phyloP scores from a whole-genome alignment of 441 rosid genomes.

The Sinapis alba region DNA sequence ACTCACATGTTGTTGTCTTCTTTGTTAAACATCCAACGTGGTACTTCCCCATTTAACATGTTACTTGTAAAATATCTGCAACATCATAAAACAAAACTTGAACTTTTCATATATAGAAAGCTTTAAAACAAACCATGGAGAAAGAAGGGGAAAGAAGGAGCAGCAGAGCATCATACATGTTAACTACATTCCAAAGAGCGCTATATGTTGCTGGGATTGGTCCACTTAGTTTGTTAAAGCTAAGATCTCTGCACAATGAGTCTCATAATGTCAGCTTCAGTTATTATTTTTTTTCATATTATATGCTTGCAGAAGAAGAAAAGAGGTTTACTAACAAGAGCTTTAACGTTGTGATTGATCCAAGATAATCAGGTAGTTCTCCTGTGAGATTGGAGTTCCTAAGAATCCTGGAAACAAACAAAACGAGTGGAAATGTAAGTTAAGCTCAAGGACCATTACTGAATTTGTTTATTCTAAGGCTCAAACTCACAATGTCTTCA shows the following conservation, averaged over 20 bases:
- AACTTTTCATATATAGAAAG: too few species aligned
- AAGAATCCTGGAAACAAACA: conserved; percentile 45
- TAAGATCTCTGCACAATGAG: conserved; percentile 56
- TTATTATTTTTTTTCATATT: background rate
- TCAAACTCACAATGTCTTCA: conserved; percentile 50
- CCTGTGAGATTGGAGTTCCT: conserved; percentile 65
- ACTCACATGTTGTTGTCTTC: conserved; percentile 42
- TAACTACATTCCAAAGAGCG: conserved; percentile 24
- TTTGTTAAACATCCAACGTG: conserved; percentile 43
- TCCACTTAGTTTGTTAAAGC: conserved; percentile 68
- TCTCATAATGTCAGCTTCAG: conserved; percentile 20
- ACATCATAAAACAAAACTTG: background rate
- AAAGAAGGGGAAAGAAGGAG: conserved; percentile 15
- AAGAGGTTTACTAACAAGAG: conserved; percentile 48
- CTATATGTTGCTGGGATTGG: conserved; percentile 42
- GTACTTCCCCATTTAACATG: conserved; percentile 51
- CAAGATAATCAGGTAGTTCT: conserved; percentile 47
- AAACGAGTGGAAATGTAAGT: background rate
- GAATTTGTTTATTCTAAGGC: background rate
- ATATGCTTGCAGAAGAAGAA: background rate
- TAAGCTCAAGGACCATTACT: background rate
- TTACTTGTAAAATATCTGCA: conserved; percentile 61
- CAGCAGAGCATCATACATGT: conserved; percentile 46
- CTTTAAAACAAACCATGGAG: background rate
- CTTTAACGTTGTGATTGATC: conserved; percentile 3